Conservation (phyloP, 2,329 filamentous ascomycete species). For the Purpureocillium lavendulum region DNA sequence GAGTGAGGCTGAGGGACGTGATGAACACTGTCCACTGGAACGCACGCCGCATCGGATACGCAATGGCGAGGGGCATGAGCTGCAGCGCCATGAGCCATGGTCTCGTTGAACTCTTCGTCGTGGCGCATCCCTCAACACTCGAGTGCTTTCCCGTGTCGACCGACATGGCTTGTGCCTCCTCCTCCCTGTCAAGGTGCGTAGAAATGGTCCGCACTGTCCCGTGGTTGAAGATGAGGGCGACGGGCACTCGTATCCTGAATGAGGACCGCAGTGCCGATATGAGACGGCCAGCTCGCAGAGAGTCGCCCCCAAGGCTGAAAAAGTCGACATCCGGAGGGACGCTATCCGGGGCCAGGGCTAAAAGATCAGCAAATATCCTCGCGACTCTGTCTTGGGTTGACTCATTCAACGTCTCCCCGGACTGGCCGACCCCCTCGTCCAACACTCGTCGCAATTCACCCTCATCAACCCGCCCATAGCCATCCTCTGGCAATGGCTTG, state of each 20-base stretch:
- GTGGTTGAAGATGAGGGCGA: slow-evolving; percentile 41
- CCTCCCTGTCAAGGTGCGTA: slow-evolving; percentile 25
- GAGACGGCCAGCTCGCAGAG: slow-evolving; percentile 42
- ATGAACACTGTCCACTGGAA: slow-evolving; percentile 46
- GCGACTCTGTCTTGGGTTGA: slow-evolving; percentile 29
- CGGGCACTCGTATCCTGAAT: slow-evolving; percentile 39
- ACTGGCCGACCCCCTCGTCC: slow-evolving; percentile 12
- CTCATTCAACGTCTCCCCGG: slow-evolving; percentile 12
- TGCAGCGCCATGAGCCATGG: slow-evolving; percentile 39
- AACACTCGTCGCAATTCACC: slow-evolving; percentile 24
- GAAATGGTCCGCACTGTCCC: slow-evolving; percentile 34
- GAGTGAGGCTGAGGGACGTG: slow-evolving; percentile 32
- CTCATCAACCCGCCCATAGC: slow-evolving; percentile 23
- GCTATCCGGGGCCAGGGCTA: slow-evolving; percentile 29
- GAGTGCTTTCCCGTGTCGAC: slow-evolving; percentile 5
- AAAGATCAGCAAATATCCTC: slow-evolving; percentile 34
- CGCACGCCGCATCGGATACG: slow-evolving; percentile 43
- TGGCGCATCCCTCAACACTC: slow-evolving; percentile 25
- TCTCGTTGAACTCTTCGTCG: slow-evolving; percentile 40
- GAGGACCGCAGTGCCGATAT: slow-evolving; percentile 40
- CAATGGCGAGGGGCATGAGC: slow-evolving; percentile 36
- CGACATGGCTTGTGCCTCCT: slow-evolving; percentile 5
- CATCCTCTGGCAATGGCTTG: slow-evolving; percentile 23
- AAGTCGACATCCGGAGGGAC: slow-evolving; percentile 36
- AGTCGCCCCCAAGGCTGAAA: slow-evolving; percentile 45